A percentile compares a stretch with the other conserved stretches of the same genome.
Conservation (phyloP, 768 basidiomycete species). For the Russula olivacea region DNA sequence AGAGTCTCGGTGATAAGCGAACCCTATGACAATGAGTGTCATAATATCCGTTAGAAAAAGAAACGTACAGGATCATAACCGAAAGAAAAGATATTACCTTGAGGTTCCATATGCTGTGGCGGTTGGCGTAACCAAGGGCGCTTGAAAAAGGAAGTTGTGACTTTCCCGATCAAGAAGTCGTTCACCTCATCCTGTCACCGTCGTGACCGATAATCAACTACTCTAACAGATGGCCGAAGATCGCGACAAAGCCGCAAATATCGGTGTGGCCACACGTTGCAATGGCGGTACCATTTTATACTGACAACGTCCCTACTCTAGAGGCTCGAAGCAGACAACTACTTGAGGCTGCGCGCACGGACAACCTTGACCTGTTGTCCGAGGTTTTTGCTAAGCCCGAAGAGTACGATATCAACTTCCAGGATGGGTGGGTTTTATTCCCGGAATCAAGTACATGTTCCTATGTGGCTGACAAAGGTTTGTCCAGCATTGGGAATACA, state of each 20-base stretch:
- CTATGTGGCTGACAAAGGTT: not conserved
- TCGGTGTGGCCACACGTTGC: not conserved
- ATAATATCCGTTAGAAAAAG: constrained; percentile 13
- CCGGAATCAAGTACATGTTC: not conserved
- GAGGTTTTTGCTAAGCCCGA: constrained; percentile 51
- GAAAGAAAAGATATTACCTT: not conserved
- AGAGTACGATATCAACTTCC: constrained; percentile 64
- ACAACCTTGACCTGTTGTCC: constrained; percentile 63
- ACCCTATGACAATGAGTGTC: constrained; percentile 23
- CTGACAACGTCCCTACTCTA: not conserved
- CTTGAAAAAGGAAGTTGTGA: not conserved
- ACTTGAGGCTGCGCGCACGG: constrained; percentile 63
- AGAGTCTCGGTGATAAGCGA: constrained; percentile 24
- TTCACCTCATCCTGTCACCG: not conserved
- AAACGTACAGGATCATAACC: constrained; percentile 8
- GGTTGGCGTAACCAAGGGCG: not conserved
- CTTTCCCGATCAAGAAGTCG: not conserved
- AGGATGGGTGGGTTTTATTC: constrained; percentile 58
- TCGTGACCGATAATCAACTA: not conserved
- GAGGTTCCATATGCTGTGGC: not conserved
- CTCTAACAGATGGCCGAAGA: constrained; percentile 12
- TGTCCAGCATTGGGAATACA: constrained; percentile 61
- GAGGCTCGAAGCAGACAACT: constrained; percentile 57
- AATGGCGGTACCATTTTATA: not conserved
- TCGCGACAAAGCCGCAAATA: not conserved